Evolutionary conservation across 1,139 yeast species (phyloP).

Genomic region (Candida freyschussii): DNA sequence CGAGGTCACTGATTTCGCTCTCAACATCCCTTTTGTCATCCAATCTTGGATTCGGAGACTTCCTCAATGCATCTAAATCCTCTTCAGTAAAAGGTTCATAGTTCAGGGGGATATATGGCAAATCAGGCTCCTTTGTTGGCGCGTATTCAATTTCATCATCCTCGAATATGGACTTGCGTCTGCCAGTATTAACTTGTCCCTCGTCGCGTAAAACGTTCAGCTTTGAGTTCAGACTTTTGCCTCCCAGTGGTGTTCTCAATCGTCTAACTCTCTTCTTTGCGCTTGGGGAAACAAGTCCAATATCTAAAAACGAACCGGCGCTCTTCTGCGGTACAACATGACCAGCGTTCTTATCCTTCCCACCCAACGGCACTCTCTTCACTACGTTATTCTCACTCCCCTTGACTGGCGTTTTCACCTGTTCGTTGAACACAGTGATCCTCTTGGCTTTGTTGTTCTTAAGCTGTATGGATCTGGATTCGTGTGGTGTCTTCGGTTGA

Average conservation of each 20-base stretch:
- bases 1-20: conserved; percentile 12
- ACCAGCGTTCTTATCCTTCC: conserved; percentile 39
- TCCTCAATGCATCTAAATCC: conserved; percentile 19
- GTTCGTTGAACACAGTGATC: conserved; percentile 7
- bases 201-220: conserved; percentile 18
- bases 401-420: conserved; percentile 13
- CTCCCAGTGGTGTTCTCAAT: conserved; percentile 16
- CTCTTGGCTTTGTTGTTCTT: conserved; percentile 10
- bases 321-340: too few relatives aligned
- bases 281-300: conserved; percentile 8
- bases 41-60: conserved; percentile 12
- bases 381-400: conserved; percentile 1
- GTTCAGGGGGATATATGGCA: conserved; percentile 34
- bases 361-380: conserved; percentile 44
- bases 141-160: conserved; percentile 38
- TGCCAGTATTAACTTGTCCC: conserved; percentile 1
- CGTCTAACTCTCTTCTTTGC: conserved; percentile 13
- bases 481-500: conserved; percentile 18
- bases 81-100: conserved; percentile 29
- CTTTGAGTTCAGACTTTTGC: conserved; percentile 18
- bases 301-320: too few relatives aligned
- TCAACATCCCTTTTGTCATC: conserved; percentile 5
- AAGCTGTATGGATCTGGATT: conserved; percentile 10
- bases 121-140: conserved; percentile 30
- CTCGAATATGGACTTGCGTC: conserved; percentile 15